Evolutionary conservation across 805 yeast species (phyloP).

Genomic region (Monosporozyma aquatica): DNA sequence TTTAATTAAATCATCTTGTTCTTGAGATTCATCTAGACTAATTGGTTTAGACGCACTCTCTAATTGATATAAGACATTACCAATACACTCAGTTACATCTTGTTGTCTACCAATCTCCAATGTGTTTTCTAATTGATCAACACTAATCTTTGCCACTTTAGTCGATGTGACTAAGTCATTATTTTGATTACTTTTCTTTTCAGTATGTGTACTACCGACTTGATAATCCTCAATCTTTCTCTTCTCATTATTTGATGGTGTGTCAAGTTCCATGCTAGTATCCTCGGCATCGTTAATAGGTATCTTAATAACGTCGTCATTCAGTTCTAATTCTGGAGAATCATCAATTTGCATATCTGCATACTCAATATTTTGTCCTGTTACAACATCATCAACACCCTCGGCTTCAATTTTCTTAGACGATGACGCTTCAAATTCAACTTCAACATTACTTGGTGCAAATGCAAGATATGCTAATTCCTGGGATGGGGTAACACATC

Average conservation of each 20-base stretch:
- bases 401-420: background rate
- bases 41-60: conserved; percentile 79
- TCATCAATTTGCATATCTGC: conserved; percentile 3
- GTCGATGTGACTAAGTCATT: conserved; percentile 13
- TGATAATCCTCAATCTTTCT: background rate
- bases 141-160: conserved; percentile 29
- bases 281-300: background rate
- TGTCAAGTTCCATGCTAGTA: background rate
- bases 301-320: background rate
- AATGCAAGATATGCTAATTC: conserved; percentile 86
- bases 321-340: background rate
- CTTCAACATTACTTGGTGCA: conserved; percentile 59
- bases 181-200: background rate
- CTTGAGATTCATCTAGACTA: conserved; percentile 52
- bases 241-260: background rate
- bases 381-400: background rate
- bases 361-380: background rate
- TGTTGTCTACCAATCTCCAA: conserved; percentile 85
- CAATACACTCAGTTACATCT: conserved; percentile 95
- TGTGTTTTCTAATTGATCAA: conserved; percentile 65
- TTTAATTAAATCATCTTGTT: conserved; percentile 76
- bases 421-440: conserved; percentile 38
- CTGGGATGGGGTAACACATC: conserved; percentile 71
- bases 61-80: conserved; percentile 81
- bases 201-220: background rate